Percentiles rank a stretch among this genome's conserved stretches.
Evolutionary conservation across 139 green algal genomes (phyloP).

Genomic region (Pseudopediastrum boryanum): DNA sequence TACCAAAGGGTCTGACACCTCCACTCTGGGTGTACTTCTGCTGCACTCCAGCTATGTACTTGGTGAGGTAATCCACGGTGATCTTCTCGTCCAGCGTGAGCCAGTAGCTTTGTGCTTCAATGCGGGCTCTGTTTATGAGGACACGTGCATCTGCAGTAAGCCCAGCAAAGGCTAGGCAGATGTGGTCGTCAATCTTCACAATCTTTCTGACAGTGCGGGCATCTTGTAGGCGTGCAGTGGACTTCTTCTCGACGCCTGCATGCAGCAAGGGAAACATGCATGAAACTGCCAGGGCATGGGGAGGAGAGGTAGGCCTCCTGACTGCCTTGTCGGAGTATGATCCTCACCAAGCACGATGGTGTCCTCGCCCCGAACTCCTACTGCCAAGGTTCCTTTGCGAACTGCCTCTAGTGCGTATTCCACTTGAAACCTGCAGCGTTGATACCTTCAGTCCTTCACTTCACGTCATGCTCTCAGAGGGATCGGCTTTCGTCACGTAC

Average conservation of each 20-base stretch:
- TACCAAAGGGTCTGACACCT: constrained; percentile 96
- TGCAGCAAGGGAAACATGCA: neutral
- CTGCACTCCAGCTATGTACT: constrained; percentile 80
- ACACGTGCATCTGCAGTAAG: constrained; percentile 96
- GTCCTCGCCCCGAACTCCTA: constrained; percentile 92
- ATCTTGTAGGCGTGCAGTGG: constrained; percentile 95
- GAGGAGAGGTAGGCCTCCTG: neutral
- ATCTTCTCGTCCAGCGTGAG: constrained; percentile 88
- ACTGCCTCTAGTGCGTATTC: constrained; percentile 99
- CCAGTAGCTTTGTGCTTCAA: constrained; percentile 89
- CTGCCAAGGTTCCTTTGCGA: constrained; percentile 90
- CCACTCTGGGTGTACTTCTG: constrained; percentile 86
- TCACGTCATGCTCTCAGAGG: too few relatives aligned
- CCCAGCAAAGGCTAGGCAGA: constrained; percentile 96
- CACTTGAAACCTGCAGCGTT: constrained; percentile 89
- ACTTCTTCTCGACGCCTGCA: constrained; percentile 94
- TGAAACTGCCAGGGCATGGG: neutral
- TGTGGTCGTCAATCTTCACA: constrained; percentile 94
- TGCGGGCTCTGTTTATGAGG: constrained; percentile 91
- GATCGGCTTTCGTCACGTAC: constrained; percentile 58
- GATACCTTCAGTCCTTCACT: too few relatives aligned
- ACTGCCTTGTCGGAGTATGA: neutral
- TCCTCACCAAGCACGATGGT: constrained; percentile 86
- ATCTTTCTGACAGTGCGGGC: constrained; percentile 96
- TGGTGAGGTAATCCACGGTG: constrained; percentile 92